phyloP scores from a whole-genome alignment of 805 yeast genomes.

The Blastobotrys attinorum region DNA sequence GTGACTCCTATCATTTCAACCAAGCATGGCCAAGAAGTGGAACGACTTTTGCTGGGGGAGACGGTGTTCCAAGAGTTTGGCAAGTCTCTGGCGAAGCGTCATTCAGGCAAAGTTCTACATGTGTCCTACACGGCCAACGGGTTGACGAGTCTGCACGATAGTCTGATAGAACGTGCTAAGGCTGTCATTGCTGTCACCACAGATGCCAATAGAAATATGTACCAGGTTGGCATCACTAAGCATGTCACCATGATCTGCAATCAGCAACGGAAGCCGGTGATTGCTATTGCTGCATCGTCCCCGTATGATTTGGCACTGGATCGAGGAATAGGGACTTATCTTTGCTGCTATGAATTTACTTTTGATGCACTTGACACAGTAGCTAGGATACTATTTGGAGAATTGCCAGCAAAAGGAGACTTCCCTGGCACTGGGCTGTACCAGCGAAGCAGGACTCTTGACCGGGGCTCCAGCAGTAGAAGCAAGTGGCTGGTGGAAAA shows the following conservation, averaged over 20 bases:
- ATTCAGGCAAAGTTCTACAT: slow-evolving; percentile 43
- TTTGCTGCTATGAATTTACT: slow-evolving; percentile 57
- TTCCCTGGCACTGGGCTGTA: slow-evolving; percentile 43
- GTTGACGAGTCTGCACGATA: slow-evolving; percentile 49
- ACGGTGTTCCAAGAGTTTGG: slow-evolving; percentile 38
- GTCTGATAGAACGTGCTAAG: slow-evolving; percentile 43
- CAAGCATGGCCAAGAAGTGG: slow-evolving; percentile 30
- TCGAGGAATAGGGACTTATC: slow-evolving; percentile 44
- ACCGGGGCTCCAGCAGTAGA: slow-evolving; percentile 1
- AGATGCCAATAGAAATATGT: slow-evolving; percentile 52
- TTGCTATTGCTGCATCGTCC: slow-evolving; percentile 52
- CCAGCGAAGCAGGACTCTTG: slow-evolving; percentile 15
- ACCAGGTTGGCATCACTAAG: slow-evolving; percentile 53
- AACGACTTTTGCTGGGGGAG: slow-evolving; percentile 41
- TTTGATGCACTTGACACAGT: slow-evolving; percentile 41
- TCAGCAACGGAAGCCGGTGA: slow-evolving; percentile 41
- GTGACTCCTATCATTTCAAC: slow-evolving; percentile 33
- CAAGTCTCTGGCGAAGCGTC: slow-evolving; percentile 34
- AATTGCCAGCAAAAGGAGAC: slow-evolving; percentile 41
- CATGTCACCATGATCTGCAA: slow-evolving; percentile 49
- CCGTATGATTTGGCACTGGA: slow-evolving; percentile 57
- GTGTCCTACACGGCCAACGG: slow-evolving; percentile 47
- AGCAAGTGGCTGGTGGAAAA: slow-evolving; percentile 50
- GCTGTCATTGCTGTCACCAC: slow-evolving; percentile 40
- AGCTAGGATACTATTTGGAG: slow-evolving; percentile 49